These are phyloP conservation scores for Annulohypoxylon bovei DNA, from an alignment of 495 filamentous ascomycete species.

Conservation along the genomic window DNA sequence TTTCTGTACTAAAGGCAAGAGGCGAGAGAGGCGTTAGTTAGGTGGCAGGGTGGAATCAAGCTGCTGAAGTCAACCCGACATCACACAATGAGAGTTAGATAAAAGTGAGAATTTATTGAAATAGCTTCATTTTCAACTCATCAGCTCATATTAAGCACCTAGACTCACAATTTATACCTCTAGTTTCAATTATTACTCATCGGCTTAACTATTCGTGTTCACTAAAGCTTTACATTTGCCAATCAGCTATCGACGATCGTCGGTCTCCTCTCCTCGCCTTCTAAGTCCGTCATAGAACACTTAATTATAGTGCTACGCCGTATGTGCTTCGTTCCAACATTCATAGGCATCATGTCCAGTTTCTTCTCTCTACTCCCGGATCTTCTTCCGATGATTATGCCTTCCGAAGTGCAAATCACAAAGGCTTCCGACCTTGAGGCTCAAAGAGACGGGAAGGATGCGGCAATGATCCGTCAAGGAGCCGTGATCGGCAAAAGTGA, in stretches of 20 bases:
- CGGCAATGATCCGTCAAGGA: slow-evolving; percentile 53
- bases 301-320: background rate
- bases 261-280: slow-evolving; percentile 4
- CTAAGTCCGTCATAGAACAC: slow-evolving; percentile 13
- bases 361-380: slow-evolving; percentile 61
- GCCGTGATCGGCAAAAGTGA: slow-evolving; percentile 69
- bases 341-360: slow-evolving; percentile 53
- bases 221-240: background rate
- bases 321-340: slow-evolving; percentile 27
- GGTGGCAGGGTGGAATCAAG: background rate
- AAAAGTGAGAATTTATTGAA: slow-evolving; percentile 4
- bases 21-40: slow-evolving; percentile 5
- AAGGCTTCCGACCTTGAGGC: slow-evolving; percentile 55
- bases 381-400: slow-evolving; percentile 61
- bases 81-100: slow-evolving; percentile 9
- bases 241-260: slow-evolving; percentile 5
- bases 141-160: background rate
- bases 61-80: slow-evolving; percentile 15
- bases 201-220: background rate
- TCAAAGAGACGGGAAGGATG: slow-evolving; percentile 37
- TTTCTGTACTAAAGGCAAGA: background rate
- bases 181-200: background rate
- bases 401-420: slow-evolving; percentile 56
- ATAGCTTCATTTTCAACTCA: slow-evolving; percentile 2
- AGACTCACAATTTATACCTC: background rate